phyloP scores from a whole-genome alignment of 345 rosid genomes.

The Aegle marmelos region DNA sequence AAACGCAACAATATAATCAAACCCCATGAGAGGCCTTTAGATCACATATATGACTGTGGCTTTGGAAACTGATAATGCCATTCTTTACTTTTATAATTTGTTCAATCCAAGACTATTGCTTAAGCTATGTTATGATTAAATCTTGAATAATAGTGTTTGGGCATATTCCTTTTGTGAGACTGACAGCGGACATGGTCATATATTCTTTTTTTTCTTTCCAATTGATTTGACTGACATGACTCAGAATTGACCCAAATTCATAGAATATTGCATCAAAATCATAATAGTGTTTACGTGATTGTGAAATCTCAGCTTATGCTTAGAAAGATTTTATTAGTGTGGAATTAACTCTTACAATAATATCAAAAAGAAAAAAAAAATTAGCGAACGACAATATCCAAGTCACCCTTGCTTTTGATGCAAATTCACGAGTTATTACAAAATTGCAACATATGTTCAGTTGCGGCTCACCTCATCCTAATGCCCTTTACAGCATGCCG shows the following conservation, averaged over 20 bases:
- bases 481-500: neutral
- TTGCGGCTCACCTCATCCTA: no score
- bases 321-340: neutral
- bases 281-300: neutral
- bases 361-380: fast-evolving
- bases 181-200: neutral
- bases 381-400: no score
- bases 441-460: neutral
- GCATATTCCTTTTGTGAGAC: neutral
- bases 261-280: neutral
- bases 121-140: neutral
- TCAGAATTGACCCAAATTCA: neutral
- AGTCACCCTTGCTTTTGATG: no score
- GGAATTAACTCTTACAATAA: no score
- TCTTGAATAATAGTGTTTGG: neutral
- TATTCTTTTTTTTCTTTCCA: neutral
- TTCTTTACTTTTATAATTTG: neutral
- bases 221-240: neutral
- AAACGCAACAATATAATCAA: neutral
- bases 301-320: neutral
- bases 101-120: neutral
- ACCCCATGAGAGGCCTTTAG: neutral
- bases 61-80: constrained; percentile 5
- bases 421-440: no score
- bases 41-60: neutral